phyloP scores from a whole-genome alignment of 2,329 filamentous ascomycete species.

The Chaetomium olivaceum region DNA sequence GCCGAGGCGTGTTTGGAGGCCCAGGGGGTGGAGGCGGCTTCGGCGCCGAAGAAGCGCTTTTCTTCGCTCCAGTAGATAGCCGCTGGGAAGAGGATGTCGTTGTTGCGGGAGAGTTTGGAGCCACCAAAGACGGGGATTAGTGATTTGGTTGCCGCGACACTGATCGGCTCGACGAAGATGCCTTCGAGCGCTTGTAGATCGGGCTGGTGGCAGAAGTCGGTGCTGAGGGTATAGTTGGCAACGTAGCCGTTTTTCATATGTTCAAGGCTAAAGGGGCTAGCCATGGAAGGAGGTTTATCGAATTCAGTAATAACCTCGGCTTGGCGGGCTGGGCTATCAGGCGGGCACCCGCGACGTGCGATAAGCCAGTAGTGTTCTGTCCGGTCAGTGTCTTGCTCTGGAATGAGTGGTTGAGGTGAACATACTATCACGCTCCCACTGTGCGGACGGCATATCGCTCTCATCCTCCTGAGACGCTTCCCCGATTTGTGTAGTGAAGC shows the following conservation, averaged over 20 bases:
- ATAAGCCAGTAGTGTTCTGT: constrained; percentile 54
- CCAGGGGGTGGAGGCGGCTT: constrained; percentile 58
- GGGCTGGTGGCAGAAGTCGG: constrained; percentile 66
- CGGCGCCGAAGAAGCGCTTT: constrained; percentile 60
- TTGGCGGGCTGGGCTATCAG: constrained; percentile 60
- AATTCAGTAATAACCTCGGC: constrained; percentile 48
- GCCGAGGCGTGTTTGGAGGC: constrained; percentile 55
- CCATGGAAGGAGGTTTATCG: constrained; percentile 47
- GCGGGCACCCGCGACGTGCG: constrained; percentile 60
- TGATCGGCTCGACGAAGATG: constrained; percentile 62
- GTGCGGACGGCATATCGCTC: constrained; percentile 42
- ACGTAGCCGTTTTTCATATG: constrained; percentile 60
- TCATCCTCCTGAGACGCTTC: constrained; percentile 38
- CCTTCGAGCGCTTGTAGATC: constrained; percentile 64
- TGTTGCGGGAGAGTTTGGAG: constrained; percentile 70
- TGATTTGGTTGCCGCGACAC: constrained; percentile 55
- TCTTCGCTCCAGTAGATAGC: constrained; percentile 69
- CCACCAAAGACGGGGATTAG: constrained; percentile 68
- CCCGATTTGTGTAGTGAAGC: constrained; percentile 45
- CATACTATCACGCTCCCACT: constrained; percentile 50
- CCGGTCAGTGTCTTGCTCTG: neutral
- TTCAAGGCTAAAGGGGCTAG: constrained; percentile 46
- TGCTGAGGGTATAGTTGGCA: constrained; percentile 60
- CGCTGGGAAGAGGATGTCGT: constrained; percentile 68
- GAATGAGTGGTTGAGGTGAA: neutral